phyloP scores from a whole-genome alignment of 2,329 filamentous ascomycete species.

The Pseudocercospora eumusae region DNA sequence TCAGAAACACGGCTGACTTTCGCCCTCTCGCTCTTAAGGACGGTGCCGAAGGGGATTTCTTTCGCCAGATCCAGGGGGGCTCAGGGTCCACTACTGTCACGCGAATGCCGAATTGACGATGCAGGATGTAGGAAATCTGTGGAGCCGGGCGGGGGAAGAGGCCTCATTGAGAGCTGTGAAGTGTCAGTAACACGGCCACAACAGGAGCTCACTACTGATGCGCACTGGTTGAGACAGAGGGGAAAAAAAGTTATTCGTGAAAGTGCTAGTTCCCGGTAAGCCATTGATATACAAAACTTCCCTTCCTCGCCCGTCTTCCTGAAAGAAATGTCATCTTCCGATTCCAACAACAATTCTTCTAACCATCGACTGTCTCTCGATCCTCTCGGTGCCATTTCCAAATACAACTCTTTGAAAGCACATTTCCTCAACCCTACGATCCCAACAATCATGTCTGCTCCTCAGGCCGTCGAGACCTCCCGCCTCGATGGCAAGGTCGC shows the following conservation, averaged over 20 bases:
- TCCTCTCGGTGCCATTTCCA: constrained; percentile 31
- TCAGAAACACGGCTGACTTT: constrained; percentile 5
- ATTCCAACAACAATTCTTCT: constrained; percentile 8
- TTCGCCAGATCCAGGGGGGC: not conserved
- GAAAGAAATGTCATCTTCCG: constrained; percentile 22
- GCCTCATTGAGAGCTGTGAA: not conserved
- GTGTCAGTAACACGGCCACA: not conserved
- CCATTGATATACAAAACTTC: constrained; percentile 16
- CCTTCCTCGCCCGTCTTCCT: not conserved
- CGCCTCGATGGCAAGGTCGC: constrained; percentile 57
- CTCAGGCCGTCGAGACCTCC: constrained; percentile 48
- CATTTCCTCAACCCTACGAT: constrained; percentile 28
- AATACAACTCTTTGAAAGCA: constrained; percentile 28
- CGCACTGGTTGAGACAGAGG: not conserved
- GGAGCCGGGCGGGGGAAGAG: constrained; percentile 11
- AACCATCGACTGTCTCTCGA: constrained; percentile 28
- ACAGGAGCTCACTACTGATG: not conserved
- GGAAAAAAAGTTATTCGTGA: constrained; percentile 7
- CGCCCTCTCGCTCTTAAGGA: constrained; percentile 8
- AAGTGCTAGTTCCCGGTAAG: constrained; percentile 4
- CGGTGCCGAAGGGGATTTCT: constrained; percentile 3
- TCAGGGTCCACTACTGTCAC: not conserved
- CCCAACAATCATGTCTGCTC: constrained; percentile 40
- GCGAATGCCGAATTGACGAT: constrained; percentile 5
- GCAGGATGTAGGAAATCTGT: not conserved